Evolutionary conservation across 1,284 basidiomycete species (phyloP).

Genomic region (Bondarzewia mesenterica): DNA sequence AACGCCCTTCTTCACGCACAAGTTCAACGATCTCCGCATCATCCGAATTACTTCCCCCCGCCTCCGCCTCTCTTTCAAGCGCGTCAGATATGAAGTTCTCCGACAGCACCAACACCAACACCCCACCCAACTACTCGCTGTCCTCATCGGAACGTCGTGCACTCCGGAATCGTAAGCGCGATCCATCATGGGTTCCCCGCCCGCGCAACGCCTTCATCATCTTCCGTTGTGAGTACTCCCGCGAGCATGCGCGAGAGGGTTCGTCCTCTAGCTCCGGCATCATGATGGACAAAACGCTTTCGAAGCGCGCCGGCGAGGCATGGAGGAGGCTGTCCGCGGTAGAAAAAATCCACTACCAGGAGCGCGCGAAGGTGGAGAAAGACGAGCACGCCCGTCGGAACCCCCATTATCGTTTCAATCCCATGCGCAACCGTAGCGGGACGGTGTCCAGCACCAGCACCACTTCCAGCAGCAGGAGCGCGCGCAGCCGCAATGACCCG

Average conservation of each 20-base stretch:
- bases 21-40: too few relatives aligned
- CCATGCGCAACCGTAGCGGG: slow-evolving; percentile 18
- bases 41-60: too few relatives aligned
- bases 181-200: slow-evolving; percentile 68
- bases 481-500: not conserved
- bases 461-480: not conserved
- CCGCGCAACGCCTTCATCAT: slow-evolving; percentile 87
- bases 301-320: slow-evolving; percentile 53
- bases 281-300: slow-evolving; percentile 36
- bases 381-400: slow-evolving; percentile 43
- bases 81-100: not conserved
- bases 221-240: slow-evolving; percentile 71
- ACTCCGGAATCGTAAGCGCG: slow-evolving; percentile 22
- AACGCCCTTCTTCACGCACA: too few relatives aligned
- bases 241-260: slow-evolving; percentile 21
- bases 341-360: slow-evolving; percentile 41
- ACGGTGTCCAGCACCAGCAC: not conserved
- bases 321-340: slow-evolving; percentile 42
- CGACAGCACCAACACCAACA: not conserved
- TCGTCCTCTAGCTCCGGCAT: slow-evolving; percentile 9
- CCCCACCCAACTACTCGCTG: slow-evolving; percentile 1
- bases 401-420: slow-evolving; percentile 57
- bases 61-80: too few relatives aligned
- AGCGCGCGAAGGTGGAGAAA: slow-evolving; percentile 42
- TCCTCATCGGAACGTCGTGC: slow-evolving; percentile 17